These are phyloP conservation scores for Pseudopyricularia javanii DNA, from an alignment of 2,329 filamentous ascomycete species.

Conservation along the genomic window DNA sequence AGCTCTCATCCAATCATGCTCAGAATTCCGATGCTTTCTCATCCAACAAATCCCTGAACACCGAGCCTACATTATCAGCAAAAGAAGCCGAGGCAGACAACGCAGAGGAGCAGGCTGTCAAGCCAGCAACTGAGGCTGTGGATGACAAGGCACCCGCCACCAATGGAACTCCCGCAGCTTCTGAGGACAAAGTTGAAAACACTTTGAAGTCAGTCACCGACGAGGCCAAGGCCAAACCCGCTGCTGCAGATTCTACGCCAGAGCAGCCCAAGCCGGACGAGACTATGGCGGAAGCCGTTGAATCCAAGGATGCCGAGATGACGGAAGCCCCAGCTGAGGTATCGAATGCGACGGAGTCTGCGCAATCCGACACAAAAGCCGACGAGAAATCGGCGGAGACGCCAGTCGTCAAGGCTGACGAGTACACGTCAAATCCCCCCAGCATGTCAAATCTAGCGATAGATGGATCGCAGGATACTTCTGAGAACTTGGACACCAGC, in stretches of 20 bases:
- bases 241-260: not conserved
- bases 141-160: not conserved
- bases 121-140: not conserved
- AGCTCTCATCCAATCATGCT: constrained; percentile 5
- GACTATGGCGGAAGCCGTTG: not conserved
- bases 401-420: constrained; percentile 1
- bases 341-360: not conserved
- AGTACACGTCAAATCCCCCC: constrained; percentile 21
- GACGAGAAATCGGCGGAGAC: not conserved
- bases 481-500: constrained; percentile 22
- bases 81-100: not conserved
- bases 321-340: not conserved
- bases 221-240: not conserved
- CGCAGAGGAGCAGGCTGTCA: not conserved
- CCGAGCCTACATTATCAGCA: not conserved
- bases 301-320: not conserved
- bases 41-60: constrained; percentile 11
- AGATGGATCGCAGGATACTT: constrained; percentile 15
- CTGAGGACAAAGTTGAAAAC: not conserved
- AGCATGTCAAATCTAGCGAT: constrained; percentile 26
- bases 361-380: not conserved
- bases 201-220: not conserved
- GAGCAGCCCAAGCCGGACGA: not conserved
- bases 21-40: constrained; percentile 13
- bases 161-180: not conserved